phyloP scores from a whole-genome alignment of 495 filamentous ascomycete species.

The Talaromyces stipitatus region DNA sequence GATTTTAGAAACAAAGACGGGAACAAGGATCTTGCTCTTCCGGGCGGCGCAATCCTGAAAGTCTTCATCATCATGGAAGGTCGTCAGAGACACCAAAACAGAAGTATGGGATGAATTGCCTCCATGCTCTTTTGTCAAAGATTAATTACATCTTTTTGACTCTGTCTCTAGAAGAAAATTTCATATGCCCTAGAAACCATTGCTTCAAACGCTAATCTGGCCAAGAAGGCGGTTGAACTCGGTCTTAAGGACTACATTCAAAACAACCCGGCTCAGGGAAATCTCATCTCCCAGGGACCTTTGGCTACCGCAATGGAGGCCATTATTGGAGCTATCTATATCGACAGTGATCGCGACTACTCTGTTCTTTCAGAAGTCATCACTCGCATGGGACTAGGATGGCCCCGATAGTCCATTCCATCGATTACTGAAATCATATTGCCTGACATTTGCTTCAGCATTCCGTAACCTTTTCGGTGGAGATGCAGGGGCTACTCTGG shows the following conservation, averaged over 20 bases:
- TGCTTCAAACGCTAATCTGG: conserved; percentile 4
- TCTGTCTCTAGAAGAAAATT: too few relatives aligned
- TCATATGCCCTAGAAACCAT: too few relatives aligned
- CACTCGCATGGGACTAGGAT: neutral
- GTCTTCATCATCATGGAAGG: neutral
- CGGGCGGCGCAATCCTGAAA: conserved; percentile 4
- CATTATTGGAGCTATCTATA: conserved; percentile 10
- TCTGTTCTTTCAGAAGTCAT: neutral
- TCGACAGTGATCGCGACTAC: conserved; percentile 1
- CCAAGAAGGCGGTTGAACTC: neutral
- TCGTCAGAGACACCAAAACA: conserved; percentile 18
- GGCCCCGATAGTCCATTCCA: neutral
- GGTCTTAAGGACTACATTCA: conserved; percentile 6
- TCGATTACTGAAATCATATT: neutral
- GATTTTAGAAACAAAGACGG: neutral
- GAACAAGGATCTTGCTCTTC: conserved; percentile 7
- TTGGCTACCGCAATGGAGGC: conserved; percentile 12
- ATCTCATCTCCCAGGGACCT: neutral
- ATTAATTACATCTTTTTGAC: neutral
- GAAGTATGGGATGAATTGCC: neutral
- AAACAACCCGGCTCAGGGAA: conserved; percentile 8
- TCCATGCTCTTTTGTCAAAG: neutral
- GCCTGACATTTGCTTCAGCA: too few relatives aligned
- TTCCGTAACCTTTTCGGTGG: too few relatives aligned
- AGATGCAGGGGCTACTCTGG: too few relatives aligned